These are phyloP conservation scores for Akanthomyces muscarius DNA, from an alignment of 2,329 filamentous ascomycete species.

Conservation along the genomic window DNA sequence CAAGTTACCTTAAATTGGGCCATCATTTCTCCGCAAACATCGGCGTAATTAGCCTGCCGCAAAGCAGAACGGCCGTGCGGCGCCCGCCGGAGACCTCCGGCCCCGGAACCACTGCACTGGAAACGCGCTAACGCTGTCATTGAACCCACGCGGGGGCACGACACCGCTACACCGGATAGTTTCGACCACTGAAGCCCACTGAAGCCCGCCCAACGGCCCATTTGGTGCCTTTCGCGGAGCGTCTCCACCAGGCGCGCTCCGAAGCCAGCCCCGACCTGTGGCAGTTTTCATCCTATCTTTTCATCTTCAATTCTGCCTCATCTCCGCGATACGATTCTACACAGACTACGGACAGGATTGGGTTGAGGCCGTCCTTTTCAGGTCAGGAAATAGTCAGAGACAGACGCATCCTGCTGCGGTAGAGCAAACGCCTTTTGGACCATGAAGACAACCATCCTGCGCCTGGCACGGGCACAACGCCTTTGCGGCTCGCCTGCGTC, in stretches of 20 bases:
- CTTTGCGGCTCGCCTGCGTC: neutral
- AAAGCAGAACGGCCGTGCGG: neutral
- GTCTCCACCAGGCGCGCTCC: slow-evolving; percentile 5
- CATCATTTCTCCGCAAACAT: no score
- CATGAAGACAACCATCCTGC: slow-evolving; percentile 7
- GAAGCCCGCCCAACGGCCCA: neutral
- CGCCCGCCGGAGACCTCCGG: neutral
- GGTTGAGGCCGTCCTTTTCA: neutral
- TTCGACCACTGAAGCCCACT: neutral
- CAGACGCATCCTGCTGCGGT: neutral
- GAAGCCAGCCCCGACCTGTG: neutral
- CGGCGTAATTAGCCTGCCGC: neutral
- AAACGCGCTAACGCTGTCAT: neutral
- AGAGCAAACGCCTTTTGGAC: neutral
- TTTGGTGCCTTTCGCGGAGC: neutral
- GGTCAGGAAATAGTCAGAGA: neutral
- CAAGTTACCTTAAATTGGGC: no score
- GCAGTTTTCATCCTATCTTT: neutral
- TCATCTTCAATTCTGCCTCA: slow-evolving; percentile 4
- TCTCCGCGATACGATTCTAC: neutral
- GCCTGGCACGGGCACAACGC: neutral
- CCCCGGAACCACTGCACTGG: neutral
- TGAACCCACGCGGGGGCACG: neutral
- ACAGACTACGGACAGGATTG: neutral
- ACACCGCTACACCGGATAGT: neutral